Conservation (phyloP, 805 yeast species). For the Kluyveromyces starmeri region DNA sequence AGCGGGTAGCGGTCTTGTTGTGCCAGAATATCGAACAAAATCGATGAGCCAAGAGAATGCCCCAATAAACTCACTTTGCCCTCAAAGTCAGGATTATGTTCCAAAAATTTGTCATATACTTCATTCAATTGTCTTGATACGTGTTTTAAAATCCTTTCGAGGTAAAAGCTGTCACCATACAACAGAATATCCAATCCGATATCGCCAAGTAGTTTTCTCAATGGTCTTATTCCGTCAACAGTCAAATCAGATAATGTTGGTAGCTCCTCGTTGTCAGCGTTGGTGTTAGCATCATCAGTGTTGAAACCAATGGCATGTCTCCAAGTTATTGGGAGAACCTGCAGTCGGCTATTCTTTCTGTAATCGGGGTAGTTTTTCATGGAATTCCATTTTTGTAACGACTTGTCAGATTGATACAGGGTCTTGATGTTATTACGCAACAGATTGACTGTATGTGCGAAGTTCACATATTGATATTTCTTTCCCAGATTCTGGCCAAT, state of each 20-base stretch:
- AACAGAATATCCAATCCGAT: constrained; percentile 77
- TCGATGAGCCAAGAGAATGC: constrained; percentile 87
- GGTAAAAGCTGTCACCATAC: constrained; percentile 64
- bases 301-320: constrained; percentile 65
- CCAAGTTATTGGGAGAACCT: constrained; percentile 90
- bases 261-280: constrained; percentile 32
- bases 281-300: constrained; percentile 35
- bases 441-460: constrained; percentile 72
- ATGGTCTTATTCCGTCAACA: constrained; percentile 65
- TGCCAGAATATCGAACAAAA: constrained; percentile 65
- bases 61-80: constrained; percentile 81
- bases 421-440: constrained; percentile 50
- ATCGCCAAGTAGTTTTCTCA: constrained; percentile 76
- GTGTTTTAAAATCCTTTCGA: constrained; percentile 48
- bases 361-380: constrained; percentile 35
- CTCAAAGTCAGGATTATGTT: constrained; percentile 61
- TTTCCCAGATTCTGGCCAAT: constrained; percentile 84
- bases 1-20: constrained; percentile 39
- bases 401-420: constrained; percentile 35
- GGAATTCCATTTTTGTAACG: constrained; percentile 36
- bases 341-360: constrained; percentile 50
- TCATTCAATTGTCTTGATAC: constrained; percentile 59
- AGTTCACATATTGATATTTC: constrained; percentile 71
- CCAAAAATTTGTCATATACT: constrained; percentile 47
- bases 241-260: constrained; percentile 68